Conservation (phyloP, 768 basidiomycete species). For the Podaxis sp. region DNA sequence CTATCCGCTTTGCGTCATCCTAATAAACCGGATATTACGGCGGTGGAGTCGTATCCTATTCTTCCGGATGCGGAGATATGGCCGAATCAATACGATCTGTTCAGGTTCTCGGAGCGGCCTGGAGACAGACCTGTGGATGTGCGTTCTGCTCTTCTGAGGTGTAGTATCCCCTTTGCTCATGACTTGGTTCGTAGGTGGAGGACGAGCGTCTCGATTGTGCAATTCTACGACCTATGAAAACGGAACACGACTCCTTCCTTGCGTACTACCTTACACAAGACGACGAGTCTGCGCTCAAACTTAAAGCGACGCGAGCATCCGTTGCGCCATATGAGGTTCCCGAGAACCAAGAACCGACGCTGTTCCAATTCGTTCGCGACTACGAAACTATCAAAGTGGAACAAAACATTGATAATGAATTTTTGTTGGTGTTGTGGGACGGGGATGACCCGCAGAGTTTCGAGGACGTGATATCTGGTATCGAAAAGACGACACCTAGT, state of each 20-base stretch:
- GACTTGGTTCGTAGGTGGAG: conserved; percentile 46
- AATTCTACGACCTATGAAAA: conserved; percentile 83
- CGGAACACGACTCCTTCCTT: conserved; percentile 85
- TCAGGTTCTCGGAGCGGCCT: conserved; percentile 82
- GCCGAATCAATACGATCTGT: conserved; percentile 88
- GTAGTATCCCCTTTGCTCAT: background rate
- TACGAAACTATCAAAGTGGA: conserved; percentile 88
- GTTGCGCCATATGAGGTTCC: conserved; percentile 45
- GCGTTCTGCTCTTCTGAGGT: conserved; percentile 21
- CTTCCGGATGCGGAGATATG: conserved; percentile 85
- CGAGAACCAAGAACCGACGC: conserved; percentile 63
- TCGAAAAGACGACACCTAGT: conserved; percentile 22
- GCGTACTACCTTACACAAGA: conserved; percentile 81
- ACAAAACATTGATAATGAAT: conserved; percentile 84
- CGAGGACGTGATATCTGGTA: conserved; percentile 35
- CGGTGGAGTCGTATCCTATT: conserved; percentile 80
- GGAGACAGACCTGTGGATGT: conserved; percentile 78
- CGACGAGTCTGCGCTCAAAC: conserved; percentile 65
- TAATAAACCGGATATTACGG: conserved; percentile 71
- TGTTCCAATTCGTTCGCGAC: conserved; percentile 78
- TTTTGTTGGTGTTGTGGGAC: conserved; percentile 72
- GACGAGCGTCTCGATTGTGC: conserved; percentile 86
- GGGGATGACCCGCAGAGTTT: conserved; percentile 38
- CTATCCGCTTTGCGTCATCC: conserved; percentile 68
- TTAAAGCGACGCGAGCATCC: conserved; percentile 57